Conservation (phyloP, 1,284 basidiomycete genomes). For the Fomitopsis palustris region DNA sequence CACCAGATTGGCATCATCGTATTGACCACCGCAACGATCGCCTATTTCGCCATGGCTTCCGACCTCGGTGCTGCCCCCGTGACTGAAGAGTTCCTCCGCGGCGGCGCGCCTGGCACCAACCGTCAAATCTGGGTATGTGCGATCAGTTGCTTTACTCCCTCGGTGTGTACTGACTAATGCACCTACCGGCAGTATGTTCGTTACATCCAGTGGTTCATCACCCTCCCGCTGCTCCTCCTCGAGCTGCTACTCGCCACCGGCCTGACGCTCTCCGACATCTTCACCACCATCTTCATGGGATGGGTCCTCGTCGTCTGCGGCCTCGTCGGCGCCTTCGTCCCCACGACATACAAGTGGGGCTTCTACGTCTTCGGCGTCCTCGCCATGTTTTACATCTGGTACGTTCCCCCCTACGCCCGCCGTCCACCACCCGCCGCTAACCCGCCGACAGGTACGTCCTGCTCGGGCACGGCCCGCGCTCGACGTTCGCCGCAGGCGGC, state of each 20-base stretch:
- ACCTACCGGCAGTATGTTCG: slow-evolving; percentile 39
- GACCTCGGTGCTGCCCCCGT: slow-evolving; percentile 54
- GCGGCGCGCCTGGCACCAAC: slow-evolving; percentile 26
- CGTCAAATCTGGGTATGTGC: slow-evolving; percentile 52
- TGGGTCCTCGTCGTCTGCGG: slow-evolving; percentile 47
- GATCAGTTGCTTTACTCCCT: not conserved
- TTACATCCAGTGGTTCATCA: slow-evolving; percentile 59
- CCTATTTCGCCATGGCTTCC: slow-evolving; percentile 58
- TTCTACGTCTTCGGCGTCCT: slow-evolving; percentile 44
- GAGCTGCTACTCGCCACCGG: slow-evolving; percentile 48
- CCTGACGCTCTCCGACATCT: slow-evolving; percentile 48
- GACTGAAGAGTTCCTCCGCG: slow-evolving; percentile 42
- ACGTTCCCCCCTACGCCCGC: slow-evolving; percentile 28
- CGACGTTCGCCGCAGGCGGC: slow-evolving; percentile 33
- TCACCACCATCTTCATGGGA: slow-evolving; percentile 52
- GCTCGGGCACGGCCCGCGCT: slow-evolving; percentile 25
- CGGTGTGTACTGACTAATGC: no score
- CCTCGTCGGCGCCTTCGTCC: slow-evolving; percentile 47
- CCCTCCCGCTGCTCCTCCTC: slow-evolving; percentile 52
- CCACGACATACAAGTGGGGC: slow-evolving; percentile 50
- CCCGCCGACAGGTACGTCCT: slow-evolving; percentile 23
- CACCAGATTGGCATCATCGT: slow-evolving; percentile 47
- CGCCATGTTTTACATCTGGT: slow-evolving; percentile 48
- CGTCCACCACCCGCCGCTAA: not conserved
- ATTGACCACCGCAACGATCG: slow-evolving; percentile 38